Conservation (phyloP, 2,329 filamentous ascomycete genomes). For the Cercospora citrullina region DNA sequence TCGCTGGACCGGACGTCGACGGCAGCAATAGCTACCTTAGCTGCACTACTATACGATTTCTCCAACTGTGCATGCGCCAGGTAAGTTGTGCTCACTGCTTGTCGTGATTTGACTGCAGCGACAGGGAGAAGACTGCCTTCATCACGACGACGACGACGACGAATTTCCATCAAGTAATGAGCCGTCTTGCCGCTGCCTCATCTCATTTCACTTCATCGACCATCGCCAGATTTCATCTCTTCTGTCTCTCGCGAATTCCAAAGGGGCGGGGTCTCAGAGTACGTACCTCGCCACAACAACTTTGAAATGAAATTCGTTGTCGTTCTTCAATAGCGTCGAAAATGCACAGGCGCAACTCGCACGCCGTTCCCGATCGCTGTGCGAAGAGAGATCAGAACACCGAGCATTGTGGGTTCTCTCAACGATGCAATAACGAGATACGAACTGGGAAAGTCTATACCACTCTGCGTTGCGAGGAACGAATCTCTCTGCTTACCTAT, state of each 20-base stretch:
- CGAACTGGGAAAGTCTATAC: neutral
- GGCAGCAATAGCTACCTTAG: neutral
- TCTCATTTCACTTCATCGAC: neutral
- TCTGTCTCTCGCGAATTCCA: neutral
- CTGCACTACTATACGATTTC: neutral
- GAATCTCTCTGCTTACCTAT: neutral
- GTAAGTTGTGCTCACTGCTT: neutral
- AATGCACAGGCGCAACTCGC: neutral
- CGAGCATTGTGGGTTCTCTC: neutral
- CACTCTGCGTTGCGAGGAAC: neutral
- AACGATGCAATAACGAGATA: neutral
- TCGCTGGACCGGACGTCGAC: neutral
- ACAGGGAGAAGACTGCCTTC: neutral
- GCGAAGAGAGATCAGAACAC: neutral
- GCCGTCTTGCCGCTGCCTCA: neutral
- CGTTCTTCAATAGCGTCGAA: neutral
- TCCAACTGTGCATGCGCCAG: neutral
- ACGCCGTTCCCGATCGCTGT: neutral
- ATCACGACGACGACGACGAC: neutral
- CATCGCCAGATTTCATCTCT: neutral
- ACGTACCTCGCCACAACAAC: slow-evolving; percentile 2
- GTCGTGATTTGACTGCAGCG: neutral
- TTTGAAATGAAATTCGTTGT: neutral
- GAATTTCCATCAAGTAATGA: neutral
- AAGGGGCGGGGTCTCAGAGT: slow-evolving; percentile 9